Conservation (phyloP, 495 filamentous ascomycete genomes). For the Jackrogersella minutella region DNA sequence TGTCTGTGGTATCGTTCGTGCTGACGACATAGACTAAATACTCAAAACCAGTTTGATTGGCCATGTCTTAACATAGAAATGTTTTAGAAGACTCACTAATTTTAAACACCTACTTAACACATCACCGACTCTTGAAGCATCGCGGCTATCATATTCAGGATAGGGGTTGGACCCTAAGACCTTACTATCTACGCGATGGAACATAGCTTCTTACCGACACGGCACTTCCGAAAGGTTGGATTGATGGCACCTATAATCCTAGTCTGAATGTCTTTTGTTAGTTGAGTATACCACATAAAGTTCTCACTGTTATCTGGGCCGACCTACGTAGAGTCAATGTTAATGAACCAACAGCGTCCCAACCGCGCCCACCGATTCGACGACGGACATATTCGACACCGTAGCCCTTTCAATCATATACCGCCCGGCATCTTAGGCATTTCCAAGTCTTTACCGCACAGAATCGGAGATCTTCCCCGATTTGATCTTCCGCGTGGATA, state of each 20-base stretch:
- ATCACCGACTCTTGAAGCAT: background rate
- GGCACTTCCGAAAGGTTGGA: conserved; percentile 1
- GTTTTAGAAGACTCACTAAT: background rate
- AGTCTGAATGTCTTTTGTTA: background rate
- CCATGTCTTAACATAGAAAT: background rate
- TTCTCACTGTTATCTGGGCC: background rate
- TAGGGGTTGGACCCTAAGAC: background rate
- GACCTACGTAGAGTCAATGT: background rate
- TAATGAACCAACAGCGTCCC: background rate
- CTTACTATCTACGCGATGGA: background rate
- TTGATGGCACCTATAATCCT: background rate
- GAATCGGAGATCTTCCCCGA: background rate
- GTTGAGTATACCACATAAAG: background rate
- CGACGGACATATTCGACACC: background rate
- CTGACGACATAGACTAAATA: conserved; percentile 2
- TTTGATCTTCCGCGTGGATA: background rate
- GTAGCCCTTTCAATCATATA: background rate
- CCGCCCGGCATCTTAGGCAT: background rate
- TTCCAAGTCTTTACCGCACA: background rate
- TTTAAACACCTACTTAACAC: conserved; percentile 2
- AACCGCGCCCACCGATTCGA: background rate
- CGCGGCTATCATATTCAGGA: too few relatives aligned
- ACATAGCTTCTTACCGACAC: background rate
- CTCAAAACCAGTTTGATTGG: background rate
- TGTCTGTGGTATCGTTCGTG: background rate